Evolutionary conservation across 495 filamentous ascomycete genomes (phyloP), one percentile per base, ranked within the genome.

Genomic region (Ramalina peruviana): DNA sequence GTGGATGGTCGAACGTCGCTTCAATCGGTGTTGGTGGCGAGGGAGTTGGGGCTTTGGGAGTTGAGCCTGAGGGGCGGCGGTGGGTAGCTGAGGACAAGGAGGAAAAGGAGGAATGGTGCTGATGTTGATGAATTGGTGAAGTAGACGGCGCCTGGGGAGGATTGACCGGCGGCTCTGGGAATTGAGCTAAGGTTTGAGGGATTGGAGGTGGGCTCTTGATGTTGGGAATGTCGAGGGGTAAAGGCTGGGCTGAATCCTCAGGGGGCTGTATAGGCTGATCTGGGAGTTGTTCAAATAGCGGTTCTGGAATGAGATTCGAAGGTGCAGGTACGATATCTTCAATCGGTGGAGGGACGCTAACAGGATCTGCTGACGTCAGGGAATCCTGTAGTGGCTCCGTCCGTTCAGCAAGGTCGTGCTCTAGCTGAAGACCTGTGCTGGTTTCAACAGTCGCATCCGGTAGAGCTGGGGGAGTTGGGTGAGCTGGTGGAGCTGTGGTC

Each of bases 1-100:
- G 40, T 27, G 54, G 54, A 33, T 40, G 36, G 42, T 27, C 48
- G 19, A 52, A 50, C 4, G 55, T 37, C 9, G 38, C 55, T 55
- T 58, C 55, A 38, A 58, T 58, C 43, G 47, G 58, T 50, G 58
- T 60, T 16, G 59, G 46, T 50, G 58, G 55, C 45, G 54, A 52
- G 46, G 58, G 51, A 46, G 57, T 53, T 19, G 57, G 58, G 15
- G 58, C 53, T 40, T 53, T 40, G 25, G 58, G 53, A 49, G 56
- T 56, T 15, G 45, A 48, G n/a, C 45, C 45, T 17, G 45, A 48
- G 0, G 45, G 45, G n/a, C 45, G 20, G 2, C 45, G 45, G 26
- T 36, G n/a, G 17, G 33, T 27, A 17, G 30, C 45, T 23, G 26
- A 36, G 12, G 30, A 13, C 3, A 33, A 3, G 7, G 54, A 27